Evolutionary conservation across 2,329 filamentous ascomycete species (phyloP), one percentile per base, ranked within the genome.

Genomic region (Zymoseptoria tritici): DNA sequence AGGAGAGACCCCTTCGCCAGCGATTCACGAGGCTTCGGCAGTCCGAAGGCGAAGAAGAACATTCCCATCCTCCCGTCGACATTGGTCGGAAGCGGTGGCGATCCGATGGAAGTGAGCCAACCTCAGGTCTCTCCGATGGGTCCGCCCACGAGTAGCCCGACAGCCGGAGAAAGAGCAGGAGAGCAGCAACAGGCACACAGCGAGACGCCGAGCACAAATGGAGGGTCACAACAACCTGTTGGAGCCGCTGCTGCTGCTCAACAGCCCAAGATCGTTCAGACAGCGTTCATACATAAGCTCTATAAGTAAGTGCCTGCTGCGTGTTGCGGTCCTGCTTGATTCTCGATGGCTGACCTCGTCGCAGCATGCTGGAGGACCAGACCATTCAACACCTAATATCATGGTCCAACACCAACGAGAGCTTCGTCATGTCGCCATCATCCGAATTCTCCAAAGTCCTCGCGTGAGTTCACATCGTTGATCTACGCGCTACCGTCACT

Each of bases 371-470:
- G 63, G 94, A 99, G 75, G 94, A 99, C 73, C 86, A 86, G 42
- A 88, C 81, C 68, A 99, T 99, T 62, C 89, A 94, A 70, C 92
- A 97, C 75, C 80, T 99, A 62, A 99, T 99, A 71, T 96, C 93
- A 8, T 99, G 94, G 94, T 96, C 93, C 1, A 86, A 81, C 67
- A 89, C 89, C 55, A 91, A 92, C 61, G 94, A 99, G 74, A 97
- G 94, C 77, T 99, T 99, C 74, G 91, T 99, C 71, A 97, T 99
- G 91, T 96, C 92, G 21, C 94, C 94, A 16, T 96, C 92, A 8
- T 90, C 90, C 70, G 94, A 97, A 74, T 99, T 99, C 74, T 96
- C 93, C 65, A 97, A 97, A 82, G 94, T 97, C 57, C 81, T 99
- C 72, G 91, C 94, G 93, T 97, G 84, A 75, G 89, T 86, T 52